Conservation (phyloP, 2,329 filamentous ascomycete genomes). For the Madurella fahalii region DNA sequence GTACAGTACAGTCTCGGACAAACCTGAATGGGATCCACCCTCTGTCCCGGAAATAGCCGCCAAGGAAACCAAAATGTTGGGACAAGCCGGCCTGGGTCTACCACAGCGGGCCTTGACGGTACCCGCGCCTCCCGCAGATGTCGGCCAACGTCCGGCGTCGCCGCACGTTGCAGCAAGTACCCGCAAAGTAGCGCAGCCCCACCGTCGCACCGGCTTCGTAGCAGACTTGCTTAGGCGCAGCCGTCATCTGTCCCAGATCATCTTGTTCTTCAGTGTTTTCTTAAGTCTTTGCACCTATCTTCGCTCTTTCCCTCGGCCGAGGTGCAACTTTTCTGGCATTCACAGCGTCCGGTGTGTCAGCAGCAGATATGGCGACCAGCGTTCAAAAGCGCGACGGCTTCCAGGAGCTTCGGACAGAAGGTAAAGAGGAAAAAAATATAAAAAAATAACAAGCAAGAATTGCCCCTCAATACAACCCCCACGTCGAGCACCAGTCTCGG, state of each 20-base stretch:
- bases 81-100: background rate
- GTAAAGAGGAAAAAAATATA: constrained; percentile 4
- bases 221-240: background rate
- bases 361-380: constrained; percentile 13
- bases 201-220: constrained; percentile 17
- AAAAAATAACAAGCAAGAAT: constrained; percentile 1
- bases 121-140: constrained; percentile 18
- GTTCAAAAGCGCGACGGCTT: constrained; percentile 8
- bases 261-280: constrained; percentile 1
- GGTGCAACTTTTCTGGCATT: constrained; percentile 1
- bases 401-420: constrained; percentile 8
- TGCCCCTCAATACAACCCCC: constrained; percentile 15
- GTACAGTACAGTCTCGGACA: constrained; percentile 4
- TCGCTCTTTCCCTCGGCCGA: background rate
- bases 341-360: background rate
- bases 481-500: background rate
- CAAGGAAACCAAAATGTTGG: background rate
- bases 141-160: constrained; percentile 13
- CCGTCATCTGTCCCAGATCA: constrained; percentile 2
- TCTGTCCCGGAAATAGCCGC: constrained; percentile 13
- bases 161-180: constrained; percentile 14
- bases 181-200: constrained; percentile 19
- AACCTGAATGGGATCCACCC: constrained; percentile 4
- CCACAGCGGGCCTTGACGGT: constrained; percentile 1
- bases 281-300: constrained; percentile 2